Evolutionary conservation across 148 eudicot species (phyloP), one percentile per base, ranked within the genome.

Genomic region (Polygonum aviculare): DNA sequence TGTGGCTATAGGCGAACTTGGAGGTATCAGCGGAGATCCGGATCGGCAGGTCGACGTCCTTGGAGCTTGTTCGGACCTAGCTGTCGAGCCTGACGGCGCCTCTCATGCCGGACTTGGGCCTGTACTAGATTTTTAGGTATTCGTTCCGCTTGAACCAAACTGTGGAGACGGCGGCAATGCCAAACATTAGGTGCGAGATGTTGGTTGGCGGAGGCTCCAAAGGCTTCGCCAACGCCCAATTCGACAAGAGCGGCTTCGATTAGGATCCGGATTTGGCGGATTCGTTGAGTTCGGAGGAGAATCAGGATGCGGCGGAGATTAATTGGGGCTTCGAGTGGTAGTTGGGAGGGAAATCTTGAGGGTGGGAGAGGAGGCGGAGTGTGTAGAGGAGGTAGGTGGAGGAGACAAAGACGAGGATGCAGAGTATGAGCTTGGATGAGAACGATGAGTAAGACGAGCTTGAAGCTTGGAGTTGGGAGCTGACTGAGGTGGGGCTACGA

Each of bases 51-150:
- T 19, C 26, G 0, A 50, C 49, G 11, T 82, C 81, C 0, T 73
- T 73, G 54, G 54, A 26, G 6, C 15, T 19, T 6, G 78, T 54
- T 1, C 69, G 75, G 11, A 94, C 97, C 19, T 59, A 40, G 0
- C 52, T 83, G 75, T 94, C 97, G 0, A 88, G 73, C 97, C 97
- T 90, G 5, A 90, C 95, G 1, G 84, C 74, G 10, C 93, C 97
- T 51, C 95, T 55, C 93, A 88, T 92, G 31, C 75, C 75, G 0
- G 79, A 54, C 0, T 78, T 54, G 2, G 88, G 82, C n/a, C 79
- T 81, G 85, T 87, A 94, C 98, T 97, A 94, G 7, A 87, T 83
- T 82, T 91, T 91, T 51, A 94, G 90, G 84, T 94, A 94, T 19
- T 91, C 82, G 5, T 90, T 91, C 35, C 98, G 74, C 74, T 86